Percentiles rank a stretch among this genome's conserved stretches.
Conservation (phyloP, 495 filamentous ascomycete genomes). For the Cladorrhinum samala region DNA sequence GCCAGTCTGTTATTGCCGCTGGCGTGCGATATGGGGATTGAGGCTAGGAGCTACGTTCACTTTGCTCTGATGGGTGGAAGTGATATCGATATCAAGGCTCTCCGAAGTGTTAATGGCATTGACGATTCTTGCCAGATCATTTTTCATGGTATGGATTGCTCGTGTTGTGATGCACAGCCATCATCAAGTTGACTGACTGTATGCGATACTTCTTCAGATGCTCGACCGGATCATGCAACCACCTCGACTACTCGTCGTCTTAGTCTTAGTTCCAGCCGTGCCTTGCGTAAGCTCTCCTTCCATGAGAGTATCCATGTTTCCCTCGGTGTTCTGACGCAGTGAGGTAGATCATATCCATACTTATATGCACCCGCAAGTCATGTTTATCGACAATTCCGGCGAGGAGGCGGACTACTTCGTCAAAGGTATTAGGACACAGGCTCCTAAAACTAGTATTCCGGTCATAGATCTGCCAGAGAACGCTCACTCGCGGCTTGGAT, state of each 20-base stretch:
- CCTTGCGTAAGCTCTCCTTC: conserved; percentile 30
- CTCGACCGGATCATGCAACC: conserved; percentile 44
- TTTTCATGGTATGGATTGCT: conserved; percentile 47
- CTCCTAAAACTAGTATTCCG: conserved; percentile 36
- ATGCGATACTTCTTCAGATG: conserved; percentile 37
- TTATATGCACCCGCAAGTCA: conserved; percentile 54
- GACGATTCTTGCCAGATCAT: conserved; percentile 47
- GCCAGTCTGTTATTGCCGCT: conserved; percentile 50
- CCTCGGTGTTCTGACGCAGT: conserved; percentile 8
- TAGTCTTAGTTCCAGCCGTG: conserved; percentile 33
- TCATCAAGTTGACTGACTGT: not conserved
- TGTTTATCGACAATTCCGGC: conserved; percentile 46
- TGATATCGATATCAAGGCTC: conserved; percentile 44
- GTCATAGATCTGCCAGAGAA: conserved; percentile 63
- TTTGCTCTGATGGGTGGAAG: conserved; percentile 52
- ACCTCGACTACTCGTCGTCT: conserved; percentile 49
- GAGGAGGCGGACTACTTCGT: conserved; percentile 51
- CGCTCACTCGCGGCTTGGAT: conserved; percentile 55
- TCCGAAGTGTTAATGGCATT: conserved; percentile 52
- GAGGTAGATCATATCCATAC: conserved; percentile 41
- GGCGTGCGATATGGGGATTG: conserved; percentile 54
- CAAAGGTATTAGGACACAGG: conserved; percentile 42
- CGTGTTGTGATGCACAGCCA: not conserved
- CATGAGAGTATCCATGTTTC: not conserved
- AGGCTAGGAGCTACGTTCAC: conserved; percentile 53